phyloP scores from a whole-genome alignment of 305 asterid genomes.

The Andrographis paniculata region DNA sequence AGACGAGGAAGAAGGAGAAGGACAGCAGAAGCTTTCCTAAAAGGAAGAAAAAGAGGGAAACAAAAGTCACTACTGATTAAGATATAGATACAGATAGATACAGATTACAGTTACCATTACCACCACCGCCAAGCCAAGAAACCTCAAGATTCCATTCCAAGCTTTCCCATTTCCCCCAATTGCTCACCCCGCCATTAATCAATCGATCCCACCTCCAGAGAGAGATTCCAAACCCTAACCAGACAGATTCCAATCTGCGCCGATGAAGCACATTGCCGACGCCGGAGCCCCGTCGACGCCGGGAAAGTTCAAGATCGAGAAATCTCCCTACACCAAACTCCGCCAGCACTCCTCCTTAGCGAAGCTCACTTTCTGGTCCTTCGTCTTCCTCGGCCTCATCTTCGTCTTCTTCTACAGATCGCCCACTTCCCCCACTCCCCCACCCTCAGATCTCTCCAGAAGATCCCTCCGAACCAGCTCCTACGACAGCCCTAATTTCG shows the following conservation, averaged over 20 bases:
- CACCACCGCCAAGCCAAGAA: no score
- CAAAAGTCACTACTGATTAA: no score
- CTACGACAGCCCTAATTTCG: conserved; percentile 50
- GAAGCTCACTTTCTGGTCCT: conserved; percentile 83
- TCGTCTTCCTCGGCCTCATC: conserved; percentile 66
- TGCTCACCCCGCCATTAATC: conserved; percentile 19
- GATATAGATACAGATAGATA: no score
- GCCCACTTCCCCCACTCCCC: conserved; percentile 45
- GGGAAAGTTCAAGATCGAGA: conserved; percentile 77
- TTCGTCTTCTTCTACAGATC: conserved; percentile 68
- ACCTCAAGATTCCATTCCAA: conserved; percentile 42
- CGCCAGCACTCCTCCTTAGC: conserved; percentile 68
- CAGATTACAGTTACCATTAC: conserved; percentile 32
- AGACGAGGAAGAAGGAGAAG: no score
- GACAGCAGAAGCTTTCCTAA: no score
- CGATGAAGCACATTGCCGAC: conserved; percentile 65
- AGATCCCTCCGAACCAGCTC: conserved; percentile 67
- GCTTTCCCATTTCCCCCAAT: conserved; percentile 18
- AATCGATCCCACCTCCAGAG: no score
- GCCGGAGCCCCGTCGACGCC: conserved; percentile 53
- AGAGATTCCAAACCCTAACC: conserved; percentile 30
- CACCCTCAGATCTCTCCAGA: conserved; percentile 63
- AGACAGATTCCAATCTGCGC: conserved; percentile 2
- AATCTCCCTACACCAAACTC: conserved; percentile 58
- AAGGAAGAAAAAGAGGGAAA: no score